Conservation (phyloP, 441 rosid genomes). For the Corymbia citriodora region DNA sequence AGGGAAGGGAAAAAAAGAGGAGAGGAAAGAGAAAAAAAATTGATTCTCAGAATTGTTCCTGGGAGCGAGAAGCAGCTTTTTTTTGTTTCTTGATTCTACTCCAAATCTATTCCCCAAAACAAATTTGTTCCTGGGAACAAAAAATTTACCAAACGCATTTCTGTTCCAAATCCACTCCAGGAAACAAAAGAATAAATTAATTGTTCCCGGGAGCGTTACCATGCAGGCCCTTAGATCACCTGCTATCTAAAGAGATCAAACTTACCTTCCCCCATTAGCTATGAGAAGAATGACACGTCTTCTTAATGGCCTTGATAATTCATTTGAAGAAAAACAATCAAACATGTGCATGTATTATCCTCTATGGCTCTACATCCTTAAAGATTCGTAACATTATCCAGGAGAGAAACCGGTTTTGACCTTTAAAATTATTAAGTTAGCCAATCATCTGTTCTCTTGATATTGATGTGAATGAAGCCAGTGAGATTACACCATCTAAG, state of each 20-base stretch:
- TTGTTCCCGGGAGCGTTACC: too few species aligned
- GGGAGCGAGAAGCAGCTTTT: too few species aligned
- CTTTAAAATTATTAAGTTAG: background rate
- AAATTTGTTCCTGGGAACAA: too few species aligned
- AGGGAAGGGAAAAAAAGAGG: too few species aligned
- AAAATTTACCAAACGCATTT: too few species aligned
- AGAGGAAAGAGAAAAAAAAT: too few species aligned
- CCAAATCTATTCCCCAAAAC: too few species aligned
- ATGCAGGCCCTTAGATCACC: background rate
- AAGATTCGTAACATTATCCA: background rate
- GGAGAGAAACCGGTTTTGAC: background rate
- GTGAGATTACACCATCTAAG: background rate
- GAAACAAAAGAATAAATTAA: too few species aligned
- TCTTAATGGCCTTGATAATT: background rate
- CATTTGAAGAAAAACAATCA: background rate
- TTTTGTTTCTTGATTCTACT: too few species aligned
- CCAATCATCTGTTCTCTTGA: background rate
- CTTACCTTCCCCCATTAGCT: background rate
- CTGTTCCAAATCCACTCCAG: too few species aligned
- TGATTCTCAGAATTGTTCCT: too few species aligned
- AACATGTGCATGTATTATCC: background rate
- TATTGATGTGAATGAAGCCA: background rate
- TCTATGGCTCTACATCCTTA: background rate
- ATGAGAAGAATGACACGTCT: background rate
- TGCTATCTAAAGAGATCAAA: background rate